phyloP scores from a whole-genome alignment of 192 early-diverging fungal genomes.

The Rhizoclosmatium globosum region DNA sequence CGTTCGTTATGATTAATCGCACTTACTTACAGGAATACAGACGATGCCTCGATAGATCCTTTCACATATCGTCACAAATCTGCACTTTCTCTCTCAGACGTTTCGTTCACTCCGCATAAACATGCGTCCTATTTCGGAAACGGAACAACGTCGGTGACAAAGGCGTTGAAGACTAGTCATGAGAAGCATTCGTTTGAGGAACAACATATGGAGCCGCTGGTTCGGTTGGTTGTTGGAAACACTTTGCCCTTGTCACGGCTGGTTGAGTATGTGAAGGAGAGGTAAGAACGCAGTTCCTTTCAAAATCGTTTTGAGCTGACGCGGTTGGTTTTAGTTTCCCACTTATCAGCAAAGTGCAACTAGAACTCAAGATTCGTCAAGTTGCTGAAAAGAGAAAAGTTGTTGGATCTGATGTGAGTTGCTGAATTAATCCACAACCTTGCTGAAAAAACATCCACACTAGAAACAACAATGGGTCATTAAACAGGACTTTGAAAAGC shows the following conservation, averaged over 20 bases:
- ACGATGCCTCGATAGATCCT: background rate
- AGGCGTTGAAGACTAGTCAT: constrained; percentile 21
- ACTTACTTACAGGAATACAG: background rate
- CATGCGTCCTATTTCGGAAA: background rate
- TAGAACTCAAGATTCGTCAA: constrained; percentile 29
- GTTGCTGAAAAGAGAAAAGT: constrained; percentile 20
- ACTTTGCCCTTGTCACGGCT: background rate
- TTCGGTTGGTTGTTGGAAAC: constrained; percentile 5
- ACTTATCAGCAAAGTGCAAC: constrained; percentile 27
- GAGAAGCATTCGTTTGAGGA: constrained; percentile 29
- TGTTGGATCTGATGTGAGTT: constrained; percentile 14
- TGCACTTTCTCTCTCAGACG: background rate
- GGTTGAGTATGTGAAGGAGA: constrained; percentile 21
- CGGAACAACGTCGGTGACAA: background rate
- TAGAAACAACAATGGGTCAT: constrained; percentile 17
- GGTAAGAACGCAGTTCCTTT: background rate
- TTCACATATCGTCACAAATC: constrained; percentile 15
- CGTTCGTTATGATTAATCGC: background rate
- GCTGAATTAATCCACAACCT: background rate
- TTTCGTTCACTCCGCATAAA: background rate
- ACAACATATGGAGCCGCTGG: background rate
- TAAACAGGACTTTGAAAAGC: background rate
- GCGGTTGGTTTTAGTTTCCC: too few species aligned
- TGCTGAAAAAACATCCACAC: background rate
- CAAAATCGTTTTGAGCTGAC: too few species aligned